Base-by-base conservation (phyloP, 495 filamentous ascomycete species). In the Aspergillus conjunctus region DNA sequence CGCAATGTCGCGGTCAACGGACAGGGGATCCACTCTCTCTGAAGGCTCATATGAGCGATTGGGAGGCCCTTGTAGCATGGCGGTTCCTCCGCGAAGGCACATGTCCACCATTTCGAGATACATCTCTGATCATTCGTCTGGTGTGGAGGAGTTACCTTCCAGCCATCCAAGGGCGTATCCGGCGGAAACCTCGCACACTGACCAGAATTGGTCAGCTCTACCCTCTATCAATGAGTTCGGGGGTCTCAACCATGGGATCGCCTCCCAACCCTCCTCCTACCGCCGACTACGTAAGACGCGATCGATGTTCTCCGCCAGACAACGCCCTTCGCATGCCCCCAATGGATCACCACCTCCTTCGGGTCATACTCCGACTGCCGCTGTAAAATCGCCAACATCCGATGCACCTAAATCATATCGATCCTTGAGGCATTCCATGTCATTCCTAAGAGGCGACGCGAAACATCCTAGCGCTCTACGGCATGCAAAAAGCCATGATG, bases 231-330 rank as follows among this genome's bases (percentile, higher is more conserved):
- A 49, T 26, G 78, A 81, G 51, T 69, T 73, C 34, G 60, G 63
- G 7, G 77, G 73, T 7, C 77, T 84, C 6, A 83, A 88, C 66
- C 83, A 87, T 48, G 80, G 83, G n/a, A 76, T 86, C 52, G 79
- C 81, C 6, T 88, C 87, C 10, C 77, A 78, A 15, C 87, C 89
- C 18, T 92, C 89, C 3, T 92, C 90, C 1, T 92, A 87, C 62
- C 83, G 86, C n/a, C 87, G 81, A 52, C 75, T 93, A 51, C 87
- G 86, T 51, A 90, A 87, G 66, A 83, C 91, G 14, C 87, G 81
- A 66, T 92, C 90, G 0, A 84, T 91, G 84, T 86, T 90, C 63
- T 79, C 77, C 31, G 79, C 83, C 12, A 75, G 79, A 43, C 81
- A 79, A 34, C 71, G 77, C 34, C 68, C 74, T 7, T 70, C 75